Evolutionary conservation across 257 asterid genomes (phyloP).

Genomic region (Solanum tarijense): DNA sequence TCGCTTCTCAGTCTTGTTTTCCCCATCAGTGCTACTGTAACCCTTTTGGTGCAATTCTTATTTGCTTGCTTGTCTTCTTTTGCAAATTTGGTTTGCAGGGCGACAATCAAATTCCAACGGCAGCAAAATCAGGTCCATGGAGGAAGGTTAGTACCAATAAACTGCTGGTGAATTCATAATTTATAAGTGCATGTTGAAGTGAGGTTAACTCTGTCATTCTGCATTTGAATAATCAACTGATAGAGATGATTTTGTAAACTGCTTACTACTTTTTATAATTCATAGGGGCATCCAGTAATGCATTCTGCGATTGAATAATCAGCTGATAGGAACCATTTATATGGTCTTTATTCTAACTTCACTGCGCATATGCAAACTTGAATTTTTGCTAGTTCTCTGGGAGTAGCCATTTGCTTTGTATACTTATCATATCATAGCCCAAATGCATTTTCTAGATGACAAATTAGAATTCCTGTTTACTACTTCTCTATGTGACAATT

Average conservation of each 20-base stretch:
- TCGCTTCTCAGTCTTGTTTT: background rate
- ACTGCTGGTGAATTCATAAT: background rate
- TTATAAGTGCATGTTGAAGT: background rate
- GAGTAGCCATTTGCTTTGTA: background rate
- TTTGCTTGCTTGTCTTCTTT: conserved; percentile 1
- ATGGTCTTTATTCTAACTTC: background rate
- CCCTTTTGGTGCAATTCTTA: background rate
- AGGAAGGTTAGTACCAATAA: conserved; percentile 63
- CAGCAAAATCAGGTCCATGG: conserved; percentile 96
- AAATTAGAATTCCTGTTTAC: background rate
- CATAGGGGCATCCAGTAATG: background rate
- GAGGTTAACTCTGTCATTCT: background rate
- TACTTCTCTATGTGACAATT: background rate
- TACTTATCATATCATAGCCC: background rate
- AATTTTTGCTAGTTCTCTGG: background rate
- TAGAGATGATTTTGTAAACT: background rate
- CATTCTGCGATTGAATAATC: background rate
- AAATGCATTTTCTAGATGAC: background rate
- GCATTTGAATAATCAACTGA: background rate
- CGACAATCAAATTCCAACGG: conserved; percentile 50
- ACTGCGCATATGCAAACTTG: background rate
- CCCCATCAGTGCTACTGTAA: background rate
- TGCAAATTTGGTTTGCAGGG: conserved; percentile 32
- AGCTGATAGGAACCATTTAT: background rate
- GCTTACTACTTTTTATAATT: background rate